A percentile compares a stretch with the other conserved stretches of the same genome.
Evolutionary conservation across 257 asterid species (phyloP).

Genomic region (Rhazya stricta): DNA sequence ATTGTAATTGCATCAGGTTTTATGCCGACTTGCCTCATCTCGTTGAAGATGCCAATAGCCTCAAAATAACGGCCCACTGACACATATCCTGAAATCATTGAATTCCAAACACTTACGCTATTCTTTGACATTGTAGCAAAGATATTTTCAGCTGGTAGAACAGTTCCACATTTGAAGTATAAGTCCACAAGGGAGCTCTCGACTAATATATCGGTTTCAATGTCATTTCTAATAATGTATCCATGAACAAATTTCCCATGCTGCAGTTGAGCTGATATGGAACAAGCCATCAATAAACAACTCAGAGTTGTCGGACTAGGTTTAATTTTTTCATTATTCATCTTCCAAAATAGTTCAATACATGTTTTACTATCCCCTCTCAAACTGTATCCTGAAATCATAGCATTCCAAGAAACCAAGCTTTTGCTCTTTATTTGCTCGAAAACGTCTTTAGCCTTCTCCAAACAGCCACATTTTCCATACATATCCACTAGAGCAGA

Average conservation of each 20-base stretch:
- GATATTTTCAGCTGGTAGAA: conserved; percentile 38
- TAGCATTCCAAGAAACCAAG: conserved; percentile 73
- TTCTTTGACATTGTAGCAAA: conserved; percentile 40
- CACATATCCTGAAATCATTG: conserved; percentile 80
- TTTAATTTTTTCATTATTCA: conserved; percentile 38
- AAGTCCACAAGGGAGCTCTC: conserved; percentile 54
- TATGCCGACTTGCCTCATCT: conserved; percentile 42
- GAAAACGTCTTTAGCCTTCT: conserved; percentile 54
- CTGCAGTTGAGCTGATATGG: conserved; percentile 46
- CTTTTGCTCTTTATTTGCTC: conserved; percentile 46
- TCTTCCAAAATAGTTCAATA: conserved; percentile 42
- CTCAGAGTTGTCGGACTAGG: conserved; percentile 60
- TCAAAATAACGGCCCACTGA: conserved; percentile 59
- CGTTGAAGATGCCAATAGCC: conserved; percentile 53
- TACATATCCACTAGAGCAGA: conserved; percentile 80
- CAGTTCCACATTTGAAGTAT: conserved; percentile 62
- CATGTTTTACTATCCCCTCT: conserved; percentile 55
- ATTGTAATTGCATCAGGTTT: conserved; percentile 58
- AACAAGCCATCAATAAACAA: conserved; percentile 52
- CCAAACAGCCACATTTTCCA: conserved; percentile 66
- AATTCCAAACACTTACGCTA: conserved; percentile 54
- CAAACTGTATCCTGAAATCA: conserved; percentile 66
- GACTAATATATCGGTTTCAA: conserved; percentile 40
- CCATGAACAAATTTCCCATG: conserved; percentile 68
- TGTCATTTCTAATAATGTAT: conserved; percentile 36